Conservation (phyloP, 257 asterid species). For the Gentiana macrophylla region DNA sequence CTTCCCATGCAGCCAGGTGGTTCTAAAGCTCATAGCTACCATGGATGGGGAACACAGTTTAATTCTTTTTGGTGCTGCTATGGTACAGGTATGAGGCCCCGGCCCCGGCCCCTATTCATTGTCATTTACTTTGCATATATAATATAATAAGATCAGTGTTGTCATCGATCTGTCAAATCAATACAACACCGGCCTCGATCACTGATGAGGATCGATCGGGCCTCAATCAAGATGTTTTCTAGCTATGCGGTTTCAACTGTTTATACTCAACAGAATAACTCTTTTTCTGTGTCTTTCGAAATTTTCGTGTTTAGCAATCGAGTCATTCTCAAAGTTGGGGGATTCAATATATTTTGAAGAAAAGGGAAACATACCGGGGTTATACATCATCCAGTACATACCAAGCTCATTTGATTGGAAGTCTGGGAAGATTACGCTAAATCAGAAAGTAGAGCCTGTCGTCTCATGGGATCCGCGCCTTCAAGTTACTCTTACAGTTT, state of each 20-base stretch:
- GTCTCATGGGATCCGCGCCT: conserved; percentile 55
- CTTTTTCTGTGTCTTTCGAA: not conserved
- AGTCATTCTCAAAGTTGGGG: conserved; percentile 85
- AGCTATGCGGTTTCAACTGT: too few species aligned
- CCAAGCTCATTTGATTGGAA: conserved; percentile 66
- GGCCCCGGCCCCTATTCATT: too few species aligned
- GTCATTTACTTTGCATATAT: too few species aligned
- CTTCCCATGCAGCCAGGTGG: conserved; percentile 65
- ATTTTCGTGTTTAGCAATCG: conserved; percentile 38
- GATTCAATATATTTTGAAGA: conserved; percentile 89
- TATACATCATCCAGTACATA: conserved; percentile 72
- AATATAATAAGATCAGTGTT: too few species aligned
- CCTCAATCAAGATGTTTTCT: too few species aligned
- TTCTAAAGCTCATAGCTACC: conserved; percentile 72
- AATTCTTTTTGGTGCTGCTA: conserved; percentile 94
- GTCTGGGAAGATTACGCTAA: conserved; percentile 32
- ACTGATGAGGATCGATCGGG: too few species aligned
- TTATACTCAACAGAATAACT: too few species aligned
- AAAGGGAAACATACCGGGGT: conserved; percentile 37
- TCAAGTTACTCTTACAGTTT: conserved; percentile 1
- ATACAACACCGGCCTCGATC: conserved; percentile 3
- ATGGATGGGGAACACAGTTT: conserved; percentile 68
- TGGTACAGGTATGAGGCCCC: conserved; percentile 53
- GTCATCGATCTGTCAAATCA: too few species aligned
- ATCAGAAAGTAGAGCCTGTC: conserved; percentile 38